Evolutionary conservation across 2,329 filamentous ascomycete genomes (phyloP), one percentile per base, ranked within the genome.

Genomic region (Scopulariopsis brevicaulis): DNA sequence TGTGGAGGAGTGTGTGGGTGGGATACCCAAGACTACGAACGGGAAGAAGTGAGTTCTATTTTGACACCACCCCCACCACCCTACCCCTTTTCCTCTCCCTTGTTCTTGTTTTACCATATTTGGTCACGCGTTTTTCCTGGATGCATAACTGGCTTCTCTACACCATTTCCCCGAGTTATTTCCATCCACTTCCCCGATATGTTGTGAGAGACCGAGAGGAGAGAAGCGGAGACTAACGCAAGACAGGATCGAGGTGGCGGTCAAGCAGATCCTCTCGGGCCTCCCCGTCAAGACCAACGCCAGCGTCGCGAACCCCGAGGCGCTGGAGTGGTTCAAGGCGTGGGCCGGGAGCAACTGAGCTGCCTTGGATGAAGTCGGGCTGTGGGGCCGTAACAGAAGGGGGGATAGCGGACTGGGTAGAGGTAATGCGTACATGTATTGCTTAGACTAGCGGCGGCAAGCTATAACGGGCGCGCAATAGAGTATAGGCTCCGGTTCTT

Each of bases 261-360:
- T 97, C 6, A 97, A 97, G 77, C 92, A 96, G 72, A 96, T 97
- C 52, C 74, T 99, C 1, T 96, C 90, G 32, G 93, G 92, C 0
- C 75, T 92, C 71, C 83, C 89, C 56, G 84, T 96, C 63, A 92
- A 91, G 76, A 94, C 90, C 0, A 91, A 90, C 54, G 91, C 92
- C 0, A 95, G 90, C 66, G 92, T 97, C n/a, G 90, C 90, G 4
- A 97, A 97, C 70, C 86, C 89, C 1, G 88, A 86, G 63, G 91
- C 92, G 63, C 72, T 99, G 63, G 86, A 90, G 48, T 97, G 90
- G 88, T 97, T 96, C 71, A 80, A 83, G 63, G 73, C 79, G 35
- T 97, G 93, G 93, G 82, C 86, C 14, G 74, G 71, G 61, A 73
- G 73, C 55, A 75, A 87, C 24, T 73, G 20, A 57, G 46, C 5